Conservation (phyloP, 1,284 basidiomycete species). For the Leccinum fallax region DNA sequence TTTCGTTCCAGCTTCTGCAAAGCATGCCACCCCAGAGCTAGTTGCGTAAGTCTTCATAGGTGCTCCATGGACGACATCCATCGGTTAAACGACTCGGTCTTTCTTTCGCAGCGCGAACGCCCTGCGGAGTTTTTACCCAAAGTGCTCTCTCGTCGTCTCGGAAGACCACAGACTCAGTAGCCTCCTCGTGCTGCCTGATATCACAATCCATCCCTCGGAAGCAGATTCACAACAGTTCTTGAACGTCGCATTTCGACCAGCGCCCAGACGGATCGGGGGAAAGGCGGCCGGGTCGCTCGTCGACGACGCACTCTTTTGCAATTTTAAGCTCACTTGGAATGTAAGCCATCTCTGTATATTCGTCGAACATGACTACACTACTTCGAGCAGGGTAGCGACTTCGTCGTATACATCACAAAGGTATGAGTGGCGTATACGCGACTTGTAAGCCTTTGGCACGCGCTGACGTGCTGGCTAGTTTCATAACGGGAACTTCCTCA, state of each 20-base stretch:
- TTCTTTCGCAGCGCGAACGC: slow-evolving; percentile 45
- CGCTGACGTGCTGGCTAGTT: slow-evolving; percentile 43
- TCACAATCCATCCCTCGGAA: slow-evolving; percentile 40
- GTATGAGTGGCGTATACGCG: slow-evolving; percentile 21
- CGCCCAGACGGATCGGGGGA: slow-evolving; percentile 44
- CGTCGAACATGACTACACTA: neutral
- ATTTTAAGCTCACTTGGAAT: slow-evolving; percentile 60
- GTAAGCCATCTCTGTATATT: slow-evolving; percentile 38
- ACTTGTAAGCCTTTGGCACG: neutral
- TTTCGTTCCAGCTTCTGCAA: slow-evolving; percentile 48
- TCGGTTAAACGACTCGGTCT: slow-evolving; percentile 1
- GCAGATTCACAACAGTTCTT: slow-evolving; percentile 47
- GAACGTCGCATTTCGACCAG: slow-evolving; percentile 50
- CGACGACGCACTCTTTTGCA: slow-evolving; percentile 55
- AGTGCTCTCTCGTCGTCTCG: slow-evolving; percentile 59
- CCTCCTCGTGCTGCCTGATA: slow-evolving; percentile 55
- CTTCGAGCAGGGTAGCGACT: slow-evolving; percentile 44
- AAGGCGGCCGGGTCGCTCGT: slow-evolving; percentile 52
- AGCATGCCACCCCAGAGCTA: slow-evolving; percentile 45
- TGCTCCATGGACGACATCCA: slow-evolving; percentile 1
- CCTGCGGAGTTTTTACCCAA: slow-evolving; percentile 60
- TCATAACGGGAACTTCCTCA: slow-evolving; percentile 39
- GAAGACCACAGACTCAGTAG: slow-evolving; percentile 48
- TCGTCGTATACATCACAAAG: slow-evolving; percentile 48
- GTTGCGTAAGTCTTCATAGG: slow-evolving; percentile 43